Base-by-base conservation (phyloP, 768 basidiomycete genomes). In the Clathrus columnatus region DNA sequence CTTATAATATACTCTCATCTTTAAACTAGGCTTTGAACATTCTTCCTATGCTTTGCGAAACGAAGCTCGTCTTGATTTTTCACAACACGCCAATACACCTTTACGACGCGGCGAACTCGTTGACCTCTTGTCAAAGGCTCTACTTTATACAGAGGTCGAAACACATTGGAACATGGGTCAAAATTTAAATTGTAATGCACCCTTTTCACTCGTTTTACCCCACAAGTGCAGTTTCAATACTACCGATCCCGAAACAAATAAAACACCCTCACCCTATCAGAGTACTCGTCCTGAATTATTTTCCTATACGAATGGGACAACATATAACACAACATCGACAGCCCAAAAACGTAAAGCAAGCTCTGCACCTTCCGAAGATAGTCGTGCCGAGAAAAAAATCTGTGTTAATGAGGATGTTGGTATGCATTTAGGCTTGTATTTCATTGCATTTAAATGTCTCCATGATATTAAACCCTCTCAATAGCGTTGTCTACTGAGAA, bases 121-220 rank as follows among this genome's bases (percentile, higher is more conserved):
- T 41, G 87, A 91, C 55, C 80, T 91, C 21, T 78, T 92, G 29
- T 77, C 79, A 65, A 91, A 89, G 69, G 82, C 90, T 3, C 71
- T 92, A 17, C 77, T 91, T 8, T 92, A 89, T 61, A 73, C 77
- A 18, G 90, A 92, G 70, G 86, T 87, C 51, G 90, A 92, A 72
- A 77, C 83, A 6, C 90, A 91, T 62, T 91, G 86, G 83, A 79
- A 80, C 58, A 76, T 75, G 7, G 81, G 81, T 63, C 71, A 74
- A 30, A 69, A 85, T 57, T 74, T 71, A 45, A 81, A 78, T 61
- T 92, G 90, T 76, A 83, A 80, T 63, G 72, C 76, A 29, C 67
- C 75, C 10, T 91, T 91, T 71, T 83, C 85, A 17, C 71, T 92
- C n/a, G 73, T 91, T 26, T 83, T 87, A 56, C 77, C 71, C 2